Base-by-base conservation (phyloP, 148 eudicot genomes). In the Rhododendron molle region DNA sequence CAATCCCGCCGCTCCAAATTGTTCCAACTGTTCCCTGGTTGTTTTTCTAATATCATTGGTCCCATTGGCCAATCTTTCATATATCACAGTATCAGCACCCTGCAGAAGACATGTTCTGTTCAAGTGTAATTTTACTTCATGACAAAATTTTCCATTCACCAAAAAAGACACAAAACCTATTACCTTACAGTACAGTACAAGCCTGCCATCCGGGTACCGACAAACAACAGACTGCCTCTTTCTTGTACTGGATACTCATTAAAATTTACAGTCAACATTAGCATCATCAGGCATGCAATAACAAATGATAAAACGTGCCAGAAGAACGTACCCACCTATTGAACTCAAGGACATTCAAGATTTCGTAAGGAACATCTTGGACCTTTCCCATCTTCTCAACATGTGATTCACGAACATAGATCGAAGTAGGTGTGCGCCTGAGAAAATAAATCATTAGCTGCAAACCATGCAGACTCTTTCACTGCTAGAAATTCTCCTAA, bases 61-160 rank as follows among this genome's bases (percentile, higher is more conserved):
- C 83, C 95, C 93, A 86, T 87, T 88, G 32, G 86, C 90, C 83
- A 97, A 91, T 88, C 99, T 93, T 87, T 97, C 99, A 86, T 92
- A 97, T 78, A 97, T 94, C 78, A 97, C 98, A 83, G 94, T 93
- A 90, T 97, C 99, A 85, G 99, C 99, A 89, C 99, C 99, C 99
- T 97, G 94, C 36, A 80, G 32, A 88, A 85, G 32, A 87, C 62
- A 86, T 3, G 69, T 86, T 32, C 40, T 73, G 50, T 74, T 82
- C 36, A 65, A 74, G 78, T 78, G 78, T 85, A 72, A 76, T 15
- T 73, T 83, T 11, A 80, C 47, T 83, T 46, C 40, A 0, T 72
- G 72, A 74, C 36, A 73, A 9, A 52, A 81, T 14, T 58, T 79
- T 56, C 58, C 76, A 77, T 8, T 46, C 40, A 74, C 38, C 21